These are phyloP conservation scores for Fusarium sterilihyphosum DNA, from an alignment of 2,329 filamentous ascomycete genomes.

Conservation along the genomic window DNA sequence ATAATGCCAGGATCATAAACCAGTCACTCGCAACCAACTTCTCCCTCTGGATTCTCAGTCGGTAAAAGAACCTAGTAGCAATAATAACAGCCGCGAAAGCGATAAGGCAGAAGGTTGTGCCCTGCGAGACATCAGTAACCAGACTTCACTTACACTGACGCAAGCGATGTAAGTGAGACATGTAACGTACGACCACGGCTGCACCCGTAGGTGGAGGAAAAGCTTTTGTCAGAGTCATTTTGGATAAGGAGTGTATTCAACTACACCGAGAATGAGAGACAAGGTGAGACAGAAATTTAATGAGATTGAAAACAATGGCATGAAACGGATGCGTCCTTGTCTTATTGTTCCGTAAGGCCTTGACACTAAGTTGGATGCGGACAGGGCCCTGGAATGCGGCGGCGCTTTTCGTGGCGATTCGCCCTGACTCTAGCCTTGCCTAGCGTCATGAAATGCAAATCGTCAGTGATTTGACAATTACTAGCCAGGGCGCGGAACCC, in stretches of 20 bases:
- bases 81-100: slow-evolving; percentile 8
- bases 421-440: slow-evolving; percentile 9
- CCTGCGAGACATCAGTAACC: background rate
- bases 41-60: slow-evolving; percentile 11
- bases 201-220: slow-evolving; percentile 14
- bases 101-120: slow-evolving; percentile 11
- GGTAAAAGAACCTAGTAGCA: slow-evolving; percentile 10
- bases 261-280: slow-evolving; percentile 6
- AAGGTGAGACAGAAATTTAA: slow-evolving; percentile 5
- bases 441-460: slow-evolving; percentile 9
- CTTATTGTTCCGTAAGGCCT: slow-evolving; percentile 4
- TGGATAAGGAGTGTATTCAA: slow-evolving; percentile 10
- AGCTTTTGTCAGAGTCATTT: slow-evolving; percentile 19
- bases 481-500: background rate
- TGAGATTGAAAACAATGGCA: background rate
- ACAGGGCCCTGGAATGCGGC: slow-evolving; percentile 16
- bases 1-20: slow-evolving; percentile 19
- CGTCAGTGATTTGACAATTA: background rate
- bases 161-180: background rate
- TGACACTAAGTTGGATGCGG: slow-evolving; percentile 23
- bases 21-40: slow-evolving; percentile 20
- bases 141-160: background rate
- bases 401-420: slow-evolving; percentile 3
- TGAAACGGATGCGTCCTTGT: slow-evolving; percentile 9
- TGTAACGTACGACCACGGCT: slow-evolving; percentile 14